These are phyloP conservation scores for Ustilago esculenta DNA, from an alignment of 1,284 basidiomycete genomes.

Conservation along the genomic window DNA sequence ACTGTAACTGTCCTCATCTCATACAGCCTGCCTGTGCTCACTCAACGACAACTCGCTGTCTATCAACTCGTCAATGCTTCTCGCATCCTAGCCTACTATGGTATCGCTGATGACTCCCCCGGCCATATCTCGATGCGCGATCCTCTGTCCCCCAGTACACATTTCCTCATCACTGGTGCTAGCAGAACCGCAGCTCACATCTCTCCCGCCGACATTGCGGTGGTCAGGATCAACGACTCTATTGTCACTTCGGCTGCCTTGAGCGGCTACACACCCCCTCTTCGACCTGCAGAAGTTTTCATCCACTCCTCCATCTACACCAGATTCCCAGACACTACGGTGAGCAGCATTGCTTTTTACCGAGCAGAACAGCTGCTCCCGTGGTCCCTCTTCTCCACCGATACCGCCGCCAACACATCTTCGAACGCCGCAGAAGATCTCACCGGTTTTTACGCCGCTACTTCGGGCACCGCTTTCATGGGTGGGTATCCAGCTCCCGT, in stretches of 20 bases:
- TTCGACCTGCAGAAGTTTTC: conserved; percentile 33
- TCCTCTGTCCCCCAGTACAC: conserved; percentile 23
- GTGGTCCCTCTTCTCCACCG: conserved; percentile 22
- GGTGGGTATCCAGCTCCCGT: conserved; percentile 31
- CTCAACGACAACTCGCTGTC: conserved; percentile 39
- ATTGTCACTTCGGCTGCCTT: conserved; percentile 34
- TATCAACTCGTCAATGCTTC: conserved; percentile 49
- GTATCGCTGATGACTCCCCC: conserved; percentile 36
- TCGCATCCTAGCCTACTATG: conserved; percentile 36
- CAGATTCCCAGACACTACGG: conserved; percentile 36
- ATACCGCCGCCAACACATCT: not conserved
- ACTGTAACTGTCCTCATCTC: no score
- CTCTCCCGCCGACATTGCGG: conserved; percentile 40
- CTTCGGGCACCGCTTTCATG: conserved; percentile 27
- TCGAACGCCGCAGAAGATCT: conserved; percentile 10
- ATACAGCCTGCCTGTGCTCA: conserved; percentile 24
- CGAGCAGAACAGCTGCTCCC: conserved; percentile 36
- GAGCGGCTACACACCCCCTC: conserved; percentile 15
- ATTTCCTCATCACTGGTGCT: conserved; percentile 32
- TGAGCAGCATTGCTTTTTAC: conserved; percentile 41
- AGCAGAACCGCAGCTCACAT: conserved; percentile 20
- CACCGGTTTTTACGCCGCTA: conserved; percentile 19
- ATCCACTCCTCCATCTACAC: conserved; percentile 45
- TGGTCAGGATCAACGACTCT: conserved; percentile 41
- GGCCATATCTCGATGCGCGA: conserved; percentile 45